Base-by-base conservation (phyloP, 2,329 filamentous ascomycete genomes). In the Knufia petricola region DNA sequence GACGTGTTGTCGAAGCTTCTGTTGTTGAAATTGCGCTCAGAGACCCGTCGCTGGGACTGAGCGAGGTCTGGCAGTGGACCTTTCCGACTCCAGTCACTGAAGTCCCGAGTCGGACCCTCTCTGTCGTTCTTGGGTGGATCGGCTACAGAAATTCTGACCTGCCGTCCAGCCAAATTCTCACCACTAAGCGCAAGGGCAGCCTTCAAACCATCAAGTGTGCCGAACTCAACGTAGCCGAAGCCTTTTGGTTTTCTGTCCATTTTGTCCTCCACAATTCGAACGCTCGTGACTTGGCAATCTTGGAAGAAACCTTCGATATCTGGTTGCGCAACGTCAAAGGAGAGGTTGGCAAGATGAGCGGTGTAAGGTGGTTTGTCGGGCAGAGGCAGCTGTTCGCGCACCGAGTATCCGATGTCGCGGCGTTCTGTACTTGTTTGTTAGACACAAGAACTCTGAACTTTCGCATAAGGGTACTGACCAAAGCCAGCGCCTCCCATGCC, bases 211-310 rank as follows among this genome's bases (percentile, higher is more conserved):
- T 96, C 90, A 38, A 92, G 72, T 45, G 81, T 83, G 57, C 76
- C 81, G 62, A 98, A 98, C 68, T 98, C 92, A 57, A 94, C 90
- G 66, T 98, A 98, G 53, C 90, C 92, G 62, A 98, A 98, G 42
- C 92, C 92, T 75, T 98, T 98, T 57, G 92, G 92, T 63, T 89
- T 88, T 68, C 84, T 81, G 64, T 92, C 85, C 66, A 95, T 77
- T 64, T 90, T 92, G 69, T 98, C 94, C 72, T 95, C 90, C 55
- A 98, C 94, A 61, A 98, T 88, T 61, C 92, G 86, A 57, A 98
- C 87, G 64, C 81, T 95, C 57, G 85, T 85, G 59, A 95, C 83
- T 56, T 87, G 78, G 67, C 90, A 95, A 49, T 77, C 86, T 46
- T 75, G 71, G 64, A 98, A 94, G 64, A 96, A 92, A 46, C 88